Conservation (phyloP, 1,284 basidiomycete genomes). For the Microstroma glucosiphilum region DNA sequence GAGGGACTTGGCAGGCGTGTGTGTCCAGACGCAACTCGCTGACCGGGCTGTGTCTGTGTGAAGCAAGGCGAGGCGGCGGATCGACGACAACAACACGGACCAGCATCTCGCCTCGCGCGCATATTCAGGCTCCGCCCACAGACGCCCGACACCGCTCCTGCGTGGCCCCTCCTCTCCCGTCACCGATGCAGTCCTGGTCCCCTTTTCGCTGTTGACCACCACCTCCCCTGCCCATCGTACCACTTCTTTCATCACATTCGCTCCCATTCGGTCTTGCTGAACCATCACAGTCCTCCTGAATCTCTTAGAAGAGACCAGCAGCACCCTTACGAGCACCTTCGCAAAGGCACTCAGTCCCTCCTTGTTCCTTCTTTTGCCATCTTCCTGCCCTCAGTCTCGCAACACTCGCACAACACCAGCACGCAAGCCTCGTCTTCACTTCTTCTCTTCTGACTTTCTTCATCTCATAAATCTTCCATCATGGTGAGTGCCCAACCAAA, state of each 20-base stretch:
- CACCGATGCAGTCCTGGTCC: too few species aligned
- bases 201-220: neutral
- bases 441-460: neutral
- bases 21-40: too few species aligned
- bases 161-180: too few species aligned
- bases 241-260: neutral
- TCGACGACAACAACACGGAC: too few species aligned
- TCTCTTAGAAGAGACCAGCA: neutral
- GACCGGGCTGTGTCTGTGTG: too few species aligned
- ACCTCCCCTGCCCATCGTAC: neutral
- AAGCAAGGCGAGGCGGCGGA: too few species aligned
- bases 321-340: too few species aligned
- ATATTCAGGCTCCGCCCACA: too few species aligned
- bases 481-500: neutral
- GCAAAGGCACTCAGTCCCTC: too few species aligned
- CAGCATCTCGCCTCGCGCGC: too few species aligned
- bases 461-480: neutral
- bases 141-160: too few species aligned
- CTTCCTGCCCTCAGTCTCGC: neutral
- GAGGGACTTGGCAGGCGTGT: too few species aligned
- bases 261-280: neutral
- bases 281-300: neutral
- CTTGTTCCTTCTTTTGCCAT: neutral
- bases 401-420: neutral
- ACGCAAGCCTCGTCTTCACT: neutral